These are phyloP conservation scores for Plectranthus barbatus DNA, from an alignment of 257 asterid species.

Conservation along the genomic window DNA sequence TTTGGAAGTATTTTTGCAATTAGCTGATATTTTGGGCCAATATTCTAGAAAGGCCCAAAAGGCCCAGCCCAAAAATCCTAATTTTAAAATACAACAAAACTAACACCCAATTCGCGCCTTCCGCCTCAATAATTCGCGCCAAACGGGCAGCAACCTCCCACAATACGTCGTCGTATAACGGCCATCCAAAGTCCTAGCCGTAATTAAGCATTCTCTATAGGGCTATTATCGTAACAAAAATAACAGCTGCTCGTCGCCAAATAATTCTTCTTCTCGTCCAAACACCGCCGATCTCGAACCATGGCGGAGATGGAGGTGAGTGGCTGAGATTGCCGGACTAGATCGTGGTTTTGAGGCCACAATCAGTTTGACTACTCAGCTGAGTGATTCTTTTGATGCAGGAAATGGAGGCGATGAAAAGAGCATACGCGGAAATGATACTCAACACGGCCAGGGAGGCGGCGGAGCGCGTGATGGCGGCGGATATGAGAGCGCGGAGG, in stretches of 20 bases:
- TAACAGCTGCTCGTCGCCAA: neutral
- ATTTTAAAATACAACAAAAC: neutral
- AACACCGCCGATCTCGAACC: constrained; percentile 13
- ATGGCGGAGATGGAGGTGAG: constrained; percentile 37
- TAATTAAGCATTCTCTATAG: neutral
- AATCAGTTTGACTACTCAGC: neutral
- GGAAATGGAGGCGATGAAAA: constrained; percentile 52
- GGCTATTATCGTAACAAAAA: constrained; percentile 12
- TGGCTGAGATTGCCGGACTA: neutral
- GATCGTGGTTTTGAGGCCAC: neutral
- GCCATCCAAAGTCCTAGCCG: neutral
- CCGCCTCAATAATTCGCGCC: constrained; percentile 17
- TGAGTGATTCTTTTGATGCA: constrained; percentile 1
- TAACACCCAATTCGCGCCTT: constrained; percentile 5
- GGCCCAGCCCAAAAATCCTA: neutral
- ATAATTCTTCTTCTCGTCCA: neutral
- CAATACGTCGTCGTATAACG: constrained; percentile 6
- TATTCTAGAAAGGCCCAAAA: neutral
- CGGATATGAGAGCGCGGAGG: constrained; percentile 43
- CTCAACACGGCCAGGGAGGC: constrained; percentile 70
- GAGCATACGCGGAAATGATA: constrained; percentile 60
- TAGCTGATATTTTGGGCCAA: too few species aligned
- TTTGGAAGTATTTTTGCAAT: too few species aligned
- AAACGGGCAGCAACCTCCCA: neutral
- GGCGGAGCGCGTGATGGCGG: constrained; percentile 67